A percentile compares a stretch with the other conserved stretches of the same genome.
Conservation (phyloP, 2,329 filamentous ascomycete species). For the Geosmithia putterillii region DNA sequence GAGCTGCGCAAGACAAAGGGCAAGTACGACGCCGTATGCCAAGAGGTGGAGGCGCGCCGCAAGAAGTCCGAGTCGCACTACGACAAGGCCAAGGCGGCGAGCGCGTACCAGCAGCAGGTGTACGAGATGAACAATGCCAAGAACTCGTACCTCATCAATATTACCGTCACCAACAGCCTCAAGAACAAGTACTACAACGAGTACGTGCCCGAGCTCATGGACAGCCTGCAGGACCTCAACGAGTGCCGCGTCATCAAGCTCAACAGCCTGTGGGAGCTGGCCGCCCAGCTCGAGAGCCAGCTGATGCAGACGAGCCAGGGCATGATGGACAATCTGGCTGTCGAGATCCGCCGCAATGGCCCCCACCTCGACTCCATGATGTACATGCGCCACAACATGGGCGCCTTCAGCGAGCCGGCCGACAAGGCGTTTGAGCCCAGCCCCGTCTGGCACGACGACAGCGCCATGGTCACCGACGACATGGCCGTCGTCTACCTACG, state of each 20-base stretch:
- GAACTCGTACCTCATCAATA: conserved; percentile 92
- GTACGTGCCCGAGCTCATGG: conserved; percentile 85
- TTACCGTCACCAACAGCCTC: conserved; percentile 94
- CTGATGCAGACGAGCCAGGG: conserved; percentile 63
- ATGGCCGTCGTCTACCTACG: conserved; percentile 79
- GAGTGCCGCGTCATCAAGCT: conserved; percentile 78
- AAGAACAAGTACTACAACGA: conserved; percentile 97
- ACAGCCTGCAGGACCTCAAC: conserved; percentile 85
- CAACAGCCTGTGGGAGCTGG: conserved; percentile 76
- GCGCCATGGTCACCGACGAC: conserved; percentile 75
- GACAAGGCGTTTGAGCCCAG: conserved; percentile 87
- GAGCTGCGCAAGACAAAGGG: conserved; percentile 84
- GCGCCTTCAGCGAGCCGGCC: conserved; percentile 67
- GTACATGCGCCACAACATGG: conserved; percentile 89
- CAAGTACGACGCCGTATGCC: conserved; percentile 86
- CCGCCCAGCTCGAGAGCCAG: conserved; percentile 67
- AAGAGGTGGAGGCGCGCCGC: conserved; percentile 85
- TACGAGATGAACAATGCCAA: conserved; percentile 96
- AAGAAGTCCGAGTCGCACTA: conserved; percentile 95
- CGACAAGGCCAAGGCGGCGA: conserved; percentile 86
- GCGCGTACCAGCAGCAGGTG: conserved; percentile 83
- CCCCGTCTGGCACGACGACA: conserved; percentile 94
- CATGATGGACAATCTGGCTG: conserved; percentile 58
- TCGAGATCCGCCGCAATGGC: conserved; percentile 78
- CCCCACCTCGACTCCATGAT: conserved; percentile 92